Evolutionary conservation across 306 rosid genomes (phyloP).

Genomic region (Cucurbita ficifolia): DNA sequence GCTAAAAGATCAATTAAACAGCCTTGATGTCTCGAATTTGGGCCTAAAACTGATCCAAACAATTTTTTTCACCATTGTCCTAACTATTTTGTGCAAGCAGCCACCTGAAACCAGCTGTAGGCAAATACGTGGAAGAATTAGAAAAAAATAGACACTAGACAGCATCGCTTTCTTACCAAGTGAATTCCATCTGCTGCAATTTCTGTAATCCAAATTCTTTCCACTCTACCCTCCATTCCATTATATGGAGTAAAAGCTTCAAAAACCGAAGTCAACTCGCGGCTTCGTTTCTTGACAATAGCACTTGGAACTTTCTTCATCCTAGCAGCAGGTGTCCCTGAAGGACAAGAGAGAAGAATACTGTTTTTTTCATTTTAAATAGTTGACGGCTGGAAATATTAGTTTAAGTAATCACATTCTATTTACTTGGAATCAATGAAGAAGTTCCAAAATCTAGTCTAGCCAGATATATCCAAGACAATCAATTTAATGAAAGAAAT

Average conservation of each 20-base stretch:
- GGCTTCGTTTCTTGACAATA: constrained; percentile 85
- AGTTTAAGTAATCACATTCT: not conserved
- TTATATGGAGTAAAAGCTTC: constrained; percentile 78
- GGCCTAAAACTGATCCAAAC: not conserved
- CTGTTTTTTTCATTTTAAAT: not conserved
- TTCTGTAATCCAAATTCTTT: constrained; percentile 94
- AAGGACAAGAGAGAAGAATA: not conserved
- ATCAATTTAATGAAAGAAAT: not conserved
- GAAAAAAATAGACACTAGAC: not conserved
- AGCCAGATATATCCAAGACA: not conserved
- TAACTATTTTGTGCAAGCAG: not conserved
- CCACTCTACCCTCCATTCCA: constrained; percentile 84
- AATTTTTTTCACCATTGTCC: not conserved
- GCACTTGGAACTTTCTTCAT: constrained; percentile 92
- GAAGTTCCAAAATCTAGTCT: not conserved
- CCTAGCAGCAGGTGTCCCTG: constrained; percentile 98
- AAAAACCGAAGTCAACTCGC: constrained; percentile 73
- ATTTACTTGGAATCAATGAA: not conserved
- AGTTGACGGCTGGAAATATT: not conserved
- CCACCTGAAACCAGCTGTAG: not conserved
- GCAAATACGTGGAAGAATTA: not conserved
- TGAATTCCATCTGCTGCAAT: constrained; percentile 83
- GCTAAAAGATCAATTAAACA: not conserved
- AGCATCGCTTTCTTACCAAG: constrained; percentile 40
- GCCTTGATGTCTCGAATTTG: not conserved